A percentile compares a stretch with the other conserved stretches of the same genome.
Evolutionary conservation across 352 stramenopile genomes (phyloP).

Genomic region (Phytophthora capsici): DNA sequence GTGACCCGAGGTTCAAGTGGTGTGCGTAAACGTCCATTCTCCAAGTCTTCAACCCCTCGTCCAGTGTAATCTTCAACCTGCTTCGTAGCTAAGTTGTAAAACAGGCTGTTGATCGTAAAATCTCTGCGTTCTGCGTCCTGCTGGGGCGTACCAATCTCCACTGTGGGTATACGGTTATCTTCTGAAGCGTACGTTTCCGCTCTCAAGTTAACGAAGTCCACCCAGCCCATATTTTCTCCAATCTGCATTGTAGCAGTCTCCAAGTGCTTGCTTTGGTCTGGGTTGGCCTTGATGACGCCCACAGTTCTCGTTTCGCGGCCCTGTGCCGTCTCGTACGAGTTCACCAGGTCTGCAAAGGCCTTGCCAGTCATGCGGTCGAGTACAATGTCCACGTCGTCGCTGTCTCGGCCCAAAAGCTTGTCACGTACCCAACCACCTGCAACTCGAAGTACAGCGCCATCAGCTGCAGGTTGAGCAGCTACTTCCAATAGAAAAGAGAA

Average conservation of each 20-base stretch:
- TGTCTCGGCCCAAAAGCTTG: conserved; percentile 92
- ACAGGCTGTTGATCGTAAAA: conserved; percentile 99
- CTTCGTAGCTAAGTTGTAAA: conserved; percentile 97
- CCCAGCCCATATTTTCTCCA: conserved; percentile 82
- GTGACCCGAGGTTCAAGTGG: conserved; percentile 94
- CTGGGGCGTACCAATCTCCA: conserved; percentile 81
- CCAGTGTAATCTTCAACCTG: conserved; percentile 96
- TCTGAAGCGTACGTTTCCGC: conserved; percentile 94
- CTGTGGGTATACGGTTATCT: conserved; percentile 70
- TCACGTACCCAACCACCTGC: conserved; percentile 99
- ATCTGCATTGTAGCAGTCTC: conserved; percentile 98
- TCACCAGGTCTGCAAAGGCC: conserved; percentile 92
- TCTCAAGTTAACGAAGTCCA: conserved; percentile 99
- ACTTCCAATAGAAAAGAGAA: conserved; percentile 73
- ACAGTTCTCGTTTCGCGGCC: conserved; percentile 57
- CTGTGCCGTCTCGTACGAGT: conserved; percentile 63
- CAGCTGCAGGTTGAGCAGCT: conserved; percentile 51
- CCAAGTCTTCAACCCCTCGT: conserved; percentile 92
- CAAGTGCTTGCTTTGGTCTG: conserved; percentile 98
- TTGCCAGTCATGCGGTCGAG: conserved; percentile 96
- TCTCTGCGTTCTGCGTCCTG: conserved; percentile 93
- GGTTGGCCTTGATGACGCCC: conserved; percentile 80
- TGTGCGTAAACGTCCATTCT: conserved; percentile 91
- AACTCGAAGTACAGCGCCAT: conserved; percentile 91
- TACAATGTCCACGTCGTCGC: conserved; percentile 98